A percentile compares a stretch with the other conserved stretches of the same genome.
These are phyloP conservation scores for Fusarium sp. DNA, from an alignment of 2,329 filamentous ascomycete species.

Conservation along the genomic window DNA sequence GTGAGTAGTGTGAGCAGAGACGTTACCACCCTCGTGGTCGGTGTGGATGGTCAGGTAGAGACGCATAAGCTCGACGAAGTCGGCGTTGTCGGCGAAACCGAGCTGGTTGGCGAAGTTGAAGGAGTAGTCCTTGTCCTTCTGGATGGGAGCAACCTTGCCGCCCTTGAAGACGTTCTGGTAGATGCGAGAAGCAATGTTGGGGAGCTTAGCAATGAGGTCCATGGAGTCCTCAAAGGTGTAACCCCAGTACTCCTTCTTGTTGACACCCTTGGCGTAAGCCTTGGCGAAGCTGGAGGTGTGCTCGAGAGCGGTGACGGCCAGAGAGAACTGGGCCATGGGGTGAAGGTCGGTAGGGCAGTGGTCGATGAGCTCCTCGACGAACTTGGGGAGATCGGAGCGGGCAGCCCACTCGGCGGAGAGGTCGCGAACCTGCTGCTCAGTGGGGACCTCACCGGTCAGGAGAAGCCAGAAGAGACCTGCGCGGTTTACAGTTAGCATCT, in stretches of 20 bases:
- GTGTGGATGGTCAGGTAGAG: conserved; percentile 99
- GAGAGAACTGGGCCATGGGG: conserved; percentile 99
- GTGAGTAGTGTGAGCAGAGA: conserved; percentile 98
- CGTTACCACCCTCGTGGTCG: conserved; percentile 99
- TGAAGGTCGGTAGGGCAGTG: conserved; percentile 98
- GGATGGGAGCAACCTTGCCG: conserved; percentile 94
- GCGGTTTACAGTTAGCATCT: conserved; percentile 33
- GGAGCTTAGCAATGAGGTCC: conserved; percentile 99
- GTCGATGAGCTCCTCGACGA: conserved; percentile 99
- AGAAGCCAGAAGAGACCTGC: conserved; percentile 99
- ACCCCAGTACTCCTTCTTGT: conserved; percentile 99
- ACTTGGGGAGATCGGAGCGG: conserved; percentile 96
- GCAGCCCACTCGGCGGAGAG: conserved; percentile 99
- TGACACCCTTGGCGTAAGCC: conserved; percentile 98
- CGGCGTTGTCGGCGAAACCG: conserved; percentile 92
- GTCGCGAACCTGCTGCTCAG: conserved; percentile 97
- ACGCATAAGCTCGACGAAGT: conserved; percentile 98
- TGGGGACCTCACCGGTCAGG: conserved; percentile 96
- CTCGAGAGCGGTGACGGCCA: conserved; percentile 98
- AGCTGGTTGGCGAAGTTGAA: conserved; percentile 99
- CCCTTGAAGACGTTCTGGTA: conserved; percentile 99
- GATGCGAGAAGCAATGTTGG: conserved; percentile 97
- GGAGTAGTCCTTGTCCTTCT: conserved; percentile 99
- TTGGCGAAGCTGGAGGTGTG: conserved; percentile 98
- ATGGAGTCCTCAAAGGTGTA: conserved; percentile 99